Base-by-base conservation (phyloP, 345 rosid species). In the Murraya koenigii region DNA sequence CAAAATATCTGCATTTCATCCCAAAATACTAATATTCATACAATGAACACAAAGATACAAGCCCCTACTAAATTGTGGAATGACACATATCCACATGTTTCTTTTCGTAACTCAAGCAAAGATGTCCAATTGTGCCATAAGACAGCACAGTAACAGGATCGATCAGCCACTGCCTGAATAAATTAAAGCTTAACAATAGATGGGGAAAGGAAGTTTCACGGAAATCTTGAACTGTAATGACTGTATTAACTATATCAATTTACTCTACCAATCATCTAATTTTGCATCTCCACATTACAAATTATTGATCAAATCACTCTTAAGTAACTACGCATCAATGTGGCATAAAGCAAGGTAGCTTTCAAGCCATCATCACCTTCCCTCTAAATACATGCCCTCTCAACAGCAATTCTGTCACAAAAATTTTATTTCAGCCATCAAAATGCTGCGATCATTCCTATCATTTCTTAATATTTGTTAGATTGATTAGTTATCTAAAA, bases 1-100 rank as follows among this genome's bases (percentile, higher is more conserved):
- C 75, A 84, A 81, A 78, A 41, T 75, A 44, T 65, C 30, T 11
- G 39, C 58, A 52, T 82, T 76, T 69, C 69, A 74, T 83, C 84
- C 72, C 70, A 38, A 71, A 74, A 33, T 30, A 63, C 52, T 75
- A 76, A 64, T 76, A 72, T 62, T 76, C 63, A 75, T 72, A 61
- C 84, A 78, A 72, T 71, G 72, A 73, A 79, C 82, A 79, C 20
- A 72, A 64, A 66, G 23, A 66, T 9, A 36, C 54, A 36, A 47
- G n/a, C 61, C 23, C 59, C 17, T 39, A 63, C 72, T 70, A 70
- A 63, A 82, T 69, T 23, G 32, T 69, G 32, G 69, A 49, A 69
- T 68, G 75, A 77, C n/a, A 77, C 74, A 76, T 55, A 44, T 41
- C 65, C 64, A 62, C n/a, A 49, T 7, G 10, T 19, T 47, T 22